A percentile compares a stretch with the other conserved stretches of the same genome.
Conservation (phyloP, 305 asterid genomes). For the Rubia balearica region DNA sequence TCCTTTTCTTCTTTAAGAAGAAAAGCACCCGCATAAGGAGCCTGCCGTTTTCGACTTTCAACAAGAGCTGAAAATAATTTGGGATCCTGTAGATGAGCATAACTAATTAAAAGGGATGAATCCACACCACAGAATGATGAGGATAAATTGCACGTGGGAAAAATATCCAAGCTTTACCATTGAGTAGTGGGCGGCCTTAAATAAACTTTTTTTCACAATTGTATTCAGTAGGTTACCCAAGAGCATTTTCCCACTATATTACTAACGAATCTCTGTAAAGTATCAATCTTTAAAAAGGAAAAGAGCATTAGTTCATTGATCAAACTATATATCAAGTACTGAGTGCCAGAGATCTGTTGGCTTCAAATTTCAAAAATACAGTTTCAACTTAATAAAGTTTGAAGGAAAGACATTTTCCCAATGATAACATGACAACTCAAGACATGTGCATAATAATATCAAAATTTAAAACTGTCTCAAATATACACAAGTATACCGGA, state of each 20-base stretch:
- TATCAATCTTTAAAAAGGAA: neutral
- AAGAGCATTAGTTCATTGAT: no score
- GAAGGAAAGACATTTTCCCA: neutral
- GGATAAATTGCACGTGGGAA: neutral
- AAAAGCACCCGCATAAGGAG: conserved; percentile 98
- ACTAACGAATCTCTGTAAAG: neutral
- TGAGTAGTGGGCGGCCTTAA: neutral
- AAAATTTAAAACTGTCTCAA: neutral
- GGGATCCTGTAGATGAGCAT: conserved; percentile 58
- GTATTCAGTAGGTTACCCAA: neutral
- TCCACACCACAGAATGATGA: neutral
- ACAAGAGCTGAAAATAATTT: conserved; percentile 83
- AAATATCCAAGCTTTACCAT: neutral
- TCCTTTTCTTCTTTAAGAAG: conserved; percentile 79
- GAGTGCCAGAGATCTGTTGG: neutral
- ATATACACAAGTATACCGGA: neutral
- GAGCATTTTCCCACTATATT: neutral
- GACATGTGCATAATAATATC: neutral
- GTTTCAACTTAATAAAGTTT: neutral
- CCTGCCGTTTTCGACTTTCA: conserved; percentile 88
- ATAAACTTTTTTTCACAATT: neutral
- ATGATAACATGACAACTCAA: neutral
- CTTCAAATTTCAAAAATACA: neutral
- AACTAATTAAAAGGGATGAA: conserved; percentile 7
- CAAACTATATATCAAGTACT: neutral